Percentiles rank a stretch among this genome's conserved stretches.
Conservation (phyloP, 2,329 filamentous ascomycete species). For the Aureobasidium zeae region DNA sequence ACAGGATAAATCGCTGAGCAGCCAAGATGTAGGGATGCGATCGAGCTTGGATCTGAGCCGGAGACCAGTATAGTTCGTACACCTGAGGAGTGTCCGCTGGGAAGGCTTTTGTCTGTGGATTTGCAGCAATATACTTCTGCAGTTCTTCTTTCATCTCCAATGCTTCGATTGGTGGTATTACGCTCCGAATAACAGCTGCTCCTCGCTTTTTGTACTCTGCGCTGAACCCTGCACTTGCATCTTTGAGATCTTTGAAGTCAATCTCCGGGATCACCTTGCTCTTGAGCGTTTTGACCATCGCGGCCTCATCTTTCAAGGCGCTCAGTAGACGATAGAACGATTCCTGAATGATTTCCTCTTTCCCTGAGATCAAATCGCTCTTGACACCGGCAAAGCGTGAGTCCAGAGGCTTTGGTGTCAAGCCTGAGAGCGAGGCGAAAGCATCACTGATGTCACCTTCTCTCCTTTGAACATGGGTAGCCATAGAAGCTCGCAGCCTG, state of each 20-base stretch:
- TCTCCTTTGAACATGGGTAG: constrained; percentile 43
- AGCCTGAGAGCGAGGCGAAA: constrained; percentile 40
- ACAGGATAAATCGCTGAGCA: constrained; percentile 40
- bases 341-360: constrained; percentile 38
- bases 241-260: constrained; percentile 36
- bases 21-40: constrained; percentile 39
- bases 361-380: constrained; percentile 33
- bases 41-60: constrained; percentile 38
- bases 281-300: constrained; percentile 34
- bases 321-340: constrained; percentile 39
- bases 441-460: constrained; percentile 43
- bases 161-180: constrained; percentile 35
- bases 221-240: constrained; percentile 47
- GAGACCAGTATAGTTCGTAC: constrained; percentile 43
- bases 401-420: constrained; percentile 34
- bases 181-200: constrained; percentile 39
- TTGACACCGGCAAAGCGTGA: constrained; percentile 39
- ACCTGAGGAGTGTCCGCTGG: constrained; percentile 41
- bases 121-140: constrained; percentile 36
- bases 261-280: constrained; percentile 38
- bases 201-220: constrained; percentile 49
- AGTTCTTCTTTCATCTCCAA: constrained; percentile 38
- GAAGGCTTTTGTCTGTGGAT: constrained; percentile 39
- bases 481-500: not conserved
- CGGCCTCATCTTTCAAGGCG: constrained; percentile 37